A percentile compares a stretch with the other conserved stretches of the same genome.
These are phyloP conservation scores for Sphagnum tenellum DNA, from an alignment of 225 moss, liverwort and hornwort species.

Conservation along the genomic window DNA sequence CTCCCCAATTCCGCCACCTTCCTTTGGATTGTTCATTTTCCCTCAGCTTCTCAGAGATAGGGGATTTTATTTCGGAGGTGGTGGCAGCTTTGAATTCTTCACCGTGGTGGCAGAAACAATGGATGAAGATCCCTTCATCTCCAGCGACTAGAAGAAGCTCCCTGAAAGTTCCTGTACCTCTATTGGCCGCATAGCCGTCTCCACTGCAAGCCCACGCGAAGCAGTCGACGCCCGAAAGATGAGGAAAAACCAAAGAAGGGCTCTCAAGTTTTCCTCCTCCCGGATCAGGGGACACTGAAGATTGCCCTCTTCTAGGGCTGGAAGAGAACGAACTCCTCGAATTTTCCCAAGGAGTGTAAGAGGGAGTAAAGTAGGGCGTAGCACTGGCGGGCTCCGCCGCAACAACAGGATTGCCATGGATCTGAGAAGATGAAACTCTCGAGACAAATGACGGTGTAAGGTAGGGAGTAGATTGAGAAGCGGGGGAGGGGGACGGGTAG, in stretches of 20 bases:
- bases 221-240: slow-evolving; percentile 49
- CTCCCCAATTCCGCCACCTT: slow-evolving; percentile 55
- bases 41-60: slow-evolving; percentile 2
- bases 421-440: slow-evolving; percentile 13
- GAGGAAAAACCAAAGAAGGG: slow-evolving; percentile 25
- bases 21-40: slow-evolving; percentile 24
- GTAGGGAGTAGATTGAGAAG: slow-evolving; percentile 20
- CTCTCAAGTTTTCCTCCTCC: slow-evolving; percentile 1
- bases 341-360: slow-evolving; percentile 26
- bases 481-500: neutral
- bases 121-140: slow-evolving; percentile 50
- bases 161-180: slow-evolving; percentile 44
- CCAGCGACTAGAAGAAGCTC: slow-evolving; percentile 65
- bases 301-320: slow-evolving; percentile 6
- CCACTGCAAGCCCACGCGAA: slow-evolving; percentile 64
- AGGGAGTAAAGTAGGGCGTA: slow-evolving; percentile 57
- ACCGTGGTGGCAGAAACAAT: slow-evolving; percentile 28
- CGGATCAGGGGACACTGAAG: slow-evolving; percentile 10
- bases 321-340: slow-evolving; percentile 10
- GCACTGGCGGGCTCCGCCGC: slow-evolving; percentile 16
- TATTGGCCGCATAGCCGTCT: slow-evolving; percentile 67
- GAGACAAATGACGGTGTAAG: slow-evolving; percentile 21
- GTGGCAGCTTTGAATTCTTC: neutral
- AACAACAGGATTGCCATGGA: slow-evolving; percentile 26
- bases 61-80: neutral